These are phyloP conservation scores for Blastocystis hominis DNA, from an alignment of 352 stramenopile genomes.

Conservation along the genomic window DNA sequence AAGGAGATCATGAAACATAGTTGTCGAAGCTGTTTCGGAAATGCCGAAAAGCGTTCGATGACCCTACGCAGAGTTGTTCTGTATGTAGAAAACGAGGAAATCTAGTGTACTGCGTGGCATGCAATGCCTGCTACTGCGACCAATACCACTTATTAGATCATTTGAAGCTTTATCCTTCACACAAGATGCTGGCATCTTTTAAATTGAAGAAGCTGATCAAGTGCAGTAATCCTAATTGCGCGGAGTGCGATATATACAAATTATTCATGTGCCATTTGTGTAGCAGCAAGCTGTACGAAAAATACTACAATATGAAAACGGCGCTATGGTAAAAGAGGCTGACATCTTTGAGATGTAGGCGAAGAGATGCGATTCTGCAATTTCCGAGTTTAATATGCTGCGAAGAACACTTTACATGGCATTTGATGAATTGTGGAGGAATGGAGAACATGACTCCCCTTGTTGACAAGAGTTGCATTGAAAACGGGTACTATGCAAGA, in stretches of 20 bases:
- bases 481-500: slow-evolving; percentile 30
- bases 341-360: neutral
- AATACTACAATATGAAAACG: slow-evolving; percentile 58
- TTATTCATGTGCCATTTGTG: slow-evolving; percentile 42
- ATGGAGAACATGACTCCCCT: slow-evolving; percentile 34
- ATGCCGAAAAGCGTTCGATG: neutral
- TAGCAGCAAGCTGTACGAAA: neutral
- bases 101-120: slow-evolving; percentile 49
- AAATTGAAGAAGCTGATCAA: slow-evolving; percentile 46
- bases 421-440: slow-evolving; percentile 46
- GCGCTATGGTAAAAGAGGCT: slow-evolving; percentile 4
- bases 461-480: neutral
- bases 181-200: slow-evolving; percentile 32
- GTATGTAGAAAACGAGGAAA: neutral
- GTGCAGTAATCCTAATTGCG: slow-evolving; percentile 24
- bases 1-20: neutral
- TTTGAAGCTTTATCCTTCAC: neutral
- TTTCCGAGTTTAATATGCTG: slow-evolving; percentile 52
- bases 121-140: slow-evolving; percentile 44
- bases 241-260: slow-evolving; percentile 41
- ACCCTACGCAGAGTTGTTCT: neutral
- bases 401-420: slow-evolving; percentile 45
- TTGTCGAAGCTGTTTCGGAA: neutral
- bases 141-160: slow-evolving; percentile 33
- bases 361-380: slow-evolving; percentile 23